Evolutionary conservation across 441 rosid genomes (phyloP).

Genomic region (Adansonia madagascariensis): DNA sequence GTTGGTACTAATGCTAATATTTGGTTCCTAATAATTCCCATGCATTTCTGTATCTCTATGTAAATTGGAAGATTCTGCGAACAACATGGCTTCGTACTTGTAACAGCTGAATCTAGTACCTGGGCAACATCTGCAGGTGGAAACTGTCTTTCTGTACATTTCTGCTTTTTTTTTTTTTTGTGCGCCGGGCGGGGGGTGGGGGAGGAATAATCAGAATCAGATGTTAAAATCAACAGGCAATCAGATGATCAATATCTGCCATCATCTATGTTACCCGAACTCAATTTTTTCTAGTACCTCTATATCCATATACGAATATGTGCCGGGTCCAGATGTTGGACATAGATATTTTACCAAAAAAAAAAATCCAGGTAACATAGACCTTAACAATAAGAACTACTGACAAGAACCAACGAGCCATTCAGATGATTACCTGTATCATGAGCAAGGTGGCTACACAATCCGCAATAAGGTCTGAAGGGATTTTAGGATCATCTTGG

Average conservation of each 20-base stretch:
- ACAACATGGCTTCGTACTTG: constrained; percentile 59
- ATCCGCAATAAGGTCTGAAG: constrained; percentile 51
- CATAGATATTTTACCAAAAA: too few relatives aligned
- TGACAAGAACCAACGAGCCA: neutral
- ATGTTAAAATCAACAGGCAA: neutral
- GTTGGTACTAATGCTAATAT: constrained; percentile 61
- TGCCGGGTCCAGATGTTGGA: too few relatives aligned
- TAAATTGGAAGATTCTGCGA: constrained; percentile 59
- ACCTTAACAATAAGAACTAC: too few relatives aligned
- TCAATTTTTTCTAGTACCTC: too few relatives aligned
- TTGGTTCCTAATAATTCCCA: constrained; percentile 62
- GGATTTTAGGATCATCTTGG: constrained; percentile 42
- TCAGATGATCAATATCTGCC: neutral
- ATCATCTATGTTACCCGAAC: too few relatives aligned
- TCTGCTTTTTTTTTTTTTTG: constrained; percentile 47
- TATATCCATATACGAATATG: too few relatives aligned
- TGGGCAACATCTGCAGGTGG: constrained; percentile 63
- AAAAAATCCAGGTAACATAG: too few relatives aligned
- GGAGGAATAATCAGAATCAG: neutral
- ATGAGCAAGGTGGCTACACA: constrained; percentile 66
- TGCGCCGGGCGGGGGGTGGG: neutral
- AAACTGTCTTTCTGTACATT: constrained; percentile 59
- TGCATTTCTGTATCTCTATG: constrained; percentile 64
- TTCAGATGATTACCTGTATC: constrained; percentile 54
- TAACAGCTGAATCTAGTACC: constrained; percentile 58